A percentile compares a stretch with the other conserved stretches of the same genome.
These are phyloP conservation scores for Begonia peltatifolia DNA, from an alignment of 306 rosid species.

Conservation along the genomic window DNA sequence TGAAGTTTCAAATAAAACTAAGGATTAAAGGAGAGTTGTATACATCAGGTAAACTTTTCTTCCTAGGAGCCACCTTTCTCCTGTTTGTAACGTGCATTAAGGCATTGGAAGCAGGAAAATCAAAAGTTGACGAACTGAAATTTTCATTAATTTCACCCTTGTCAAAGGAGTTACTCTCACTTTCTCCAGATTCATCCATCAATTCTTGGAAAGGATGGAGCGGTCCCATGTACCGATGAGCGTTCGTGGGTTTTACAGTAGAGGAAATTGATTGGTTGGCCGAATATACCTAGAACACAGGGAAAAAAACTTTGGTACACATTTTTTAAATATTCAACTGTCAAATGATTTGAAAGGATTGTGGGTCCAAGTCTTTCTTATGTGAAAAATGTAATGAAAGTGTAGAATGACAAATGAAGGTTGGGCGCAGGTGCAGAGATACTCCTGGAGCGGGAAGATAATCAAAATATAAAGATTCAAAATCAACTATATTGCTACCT, in stretches of 20 bases:
- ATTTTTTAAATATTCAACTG: not conserved
- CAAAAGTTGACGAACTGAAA: slow-evolving; percentile 21
- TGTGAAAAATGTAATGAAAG: no score
- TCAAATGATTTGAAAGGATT: not conserved
- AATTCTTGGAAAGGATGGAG: slow-evolving; percentile 75
- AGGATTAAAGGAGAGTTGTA: slow-evolving; percentile 9
- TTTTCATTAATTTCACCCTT: slow-evolving; percentile 27
- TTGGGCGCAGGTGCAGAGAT: no score
- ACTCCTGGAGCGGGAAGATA: no score
- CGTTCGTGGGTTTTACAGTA: slow-evolving; percentile 24
- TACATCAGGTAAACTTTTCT: slow-evolving; percentile 54
- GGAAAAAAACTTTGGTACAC: not conserved
- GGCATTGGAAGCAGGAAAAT: slow-evolving; percentile 47
- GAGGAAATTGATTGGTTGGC: slow-evolving; percentile 39
- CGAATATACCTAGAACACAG: slow-evolving; percentile 27
- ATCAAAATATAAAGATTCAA: no score
- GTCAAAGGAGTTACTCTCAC: slow-evolving; percentile 24
- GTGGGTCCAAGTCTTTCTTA: no score
- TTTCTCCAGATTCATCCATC: slow-evolving; percentile 29
- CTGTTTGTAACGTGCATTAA: slow-evolving; percentile 76
- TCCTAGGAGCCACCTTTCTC: slow-evolving; percentile 46
- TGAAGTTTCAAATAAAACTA: slow-evolving; percentile 11
- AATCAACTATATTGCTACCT: no score
- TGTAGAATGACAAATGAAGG: no score
- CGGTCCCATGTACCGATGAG: slow-evolving; percentile 37